Evolutionary conservation across 164 flowering plant species (phyloP), one percentile per base, ranked within the genome.

Genomic region (Nymphaea colorata): DNA sequence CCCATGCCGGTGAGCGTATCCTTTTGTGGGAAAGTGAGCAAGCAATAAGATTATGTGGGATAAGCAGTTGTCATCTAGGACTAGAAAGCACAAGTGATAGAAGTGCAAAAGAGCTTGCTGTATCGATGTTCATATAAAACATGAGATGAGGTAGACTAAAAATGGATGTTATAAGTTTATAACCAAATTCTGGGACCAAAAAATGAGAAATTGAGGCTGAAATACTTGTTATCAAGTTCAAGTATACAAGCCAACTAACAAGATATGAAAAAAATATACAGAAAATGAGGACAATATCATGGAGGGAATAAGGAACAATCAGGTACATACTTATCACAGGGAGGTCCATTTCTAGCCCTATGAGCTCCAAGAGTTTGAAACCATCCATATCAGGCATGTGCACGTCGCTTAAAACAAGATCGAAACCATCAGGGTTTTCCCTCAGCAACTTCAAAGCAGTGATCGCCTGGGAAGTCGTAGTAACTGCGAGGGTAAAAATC

Each of bases 311-410:
- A 12, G 2, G 44, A 25, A 41, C 16, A 66, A 42, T 60, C 57
- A 15, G 61, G 36, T 16, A 71, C 91, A 79, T 82, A 93, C 98
- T 93, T 74, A 93, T 90, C 62, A 93, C 98, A 43, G 98, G 98
- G 44, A 93, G 76, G 81, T 93, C 95, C 98, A 93, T 90, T 77
- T 90, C 96, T 65, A 93, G 92, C 43, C 96, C 98, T 64, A 93
- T 85, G 64, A 80, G 85, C 73, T 90, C 93, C 61, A 93, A 87
- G 62, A 93, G 96, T 82, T 85, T 89, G 66, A 93, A 88, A 11
- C 98, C 98, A 76, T 90, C 96, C 85, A 90, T 93, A 73, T 90
- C 98, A 2, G 98, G 98, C 98, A 93, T 93, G 44, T 82, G 82
- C 12, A 90, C 96, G 78, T 93, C 98, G 53, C 87, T 90, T 45